Evolutionary conservation across 345 rosid species (phyloP), one percentile per base, ranked within the genome.

Genomic region (Litchi chinensis): DNA sequence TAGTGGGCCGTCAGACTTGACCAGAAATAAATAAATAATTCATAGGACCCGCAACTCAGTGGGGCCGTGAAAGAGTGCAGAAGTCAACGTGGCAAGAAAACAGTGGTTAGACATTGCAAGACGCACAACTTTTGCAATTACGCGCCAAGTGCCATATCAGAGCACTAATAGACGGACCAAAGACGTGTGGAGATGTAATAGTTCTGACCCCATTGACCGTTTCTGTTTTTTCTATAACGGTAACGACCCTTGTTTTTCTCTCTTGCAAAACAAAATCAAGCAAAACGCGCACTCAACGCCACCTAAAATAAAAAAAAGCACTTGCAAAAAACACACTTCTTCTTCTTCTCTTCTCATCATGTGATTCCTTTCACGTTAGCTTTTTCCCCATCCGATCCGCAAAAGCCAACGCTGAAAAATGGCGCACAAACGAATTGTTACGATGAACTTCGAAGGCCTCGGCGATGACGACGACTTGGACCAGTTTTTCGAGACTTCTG

Each of bases 381-480:
- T 77, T 40, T 64, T 19, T 2, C 37, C 37, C 37, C 4, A 32
- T 32, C 1, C 37, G 2, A 32, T 32, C 37, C 37, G 37, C 37
- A 32, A 32, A 32, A 32, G 37, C 37, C 37, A 46, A 7, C 52
- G 52, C 10, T 11, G 8, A 68, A 85, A 66, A 28, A 89, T 89
- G 82, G 97, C 91, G 16, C 75, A 90, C 63, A 89, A 65, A 79
- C 87, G 82, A 78, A 95, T 91, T 28, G 77, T 93, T 81, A 85
- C 93, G 21, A 83, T 95, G 98, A 91, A 88, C 74, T 95, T 92
- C 91, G 95, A 88, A 26, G 94, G 88, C 3, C 85, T 93, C 37
- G 87, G 84, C 48, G 93, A 92, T 24, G 89, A 88, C 21, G 95
- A 91, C 48, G 93, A 89, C 67, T 91, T 91, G 32, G 94, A 89